Evolutionary conservation across 805 yeast species (phyloP), one percentile per base, ranked within the genome.

Genomic region (Hanseniaspora guilliermondii): DNA sequence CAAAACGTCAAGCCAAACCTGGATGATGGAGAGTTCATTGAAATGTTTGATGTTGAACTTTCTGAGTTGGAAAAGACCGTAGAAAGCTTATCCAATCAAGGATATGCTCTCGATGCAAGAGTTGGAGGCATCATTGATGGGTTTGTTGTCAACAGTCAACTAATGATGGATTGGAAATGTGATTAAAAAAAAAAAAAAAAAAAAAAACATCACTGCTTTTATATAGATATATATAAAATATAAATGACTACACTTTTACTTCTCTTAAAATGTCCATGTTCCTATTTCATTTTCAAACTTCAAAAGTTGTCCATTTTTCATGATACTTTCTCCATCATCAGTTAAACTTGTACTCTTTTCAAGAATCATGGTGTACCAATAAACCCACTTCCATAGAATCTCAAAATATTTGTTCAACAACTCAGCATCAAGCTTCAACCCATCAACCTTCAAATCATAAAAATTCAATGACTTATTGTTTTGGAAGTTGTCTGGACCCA

Each of bases 1-100:
- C 60, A 68, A 57, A 71, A 80, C 57, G 97, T 96, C 0, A 64
- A 71, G 55, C 78, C 94, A 2, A 75, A 84, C 58, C 72, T 93
- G 58, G 97, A 93, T 69, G 96, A 87, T 6, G 84, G 82, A 57
- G 98, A 91, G 70, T 91, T 85, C 65, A 93, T 91, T 50, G 97
- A 88, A 62, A 81, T 87, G n/a, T 85, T 91, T 64, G 73, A 79
- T 1, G 79, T 84, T 42, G 87, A 89, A 14, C 67, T 88, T 59
- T 67, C 69, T 16, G 66, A 73, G 17, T 74, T 91, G 46, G 79
- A 82, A 6, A 74, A 73, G 25, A 76, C 72, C 27, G 65, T 91
- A 64, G 68, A 68, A 8, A 65, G 71, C 30, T 67, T 88, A 19
- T 76, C 72, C 25, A 60, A 66, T 1, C 75, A 85, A 66, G 96